Base-by-base conservation (phyloP, 164 flowering plant species). In the Piper betle region DNA sequence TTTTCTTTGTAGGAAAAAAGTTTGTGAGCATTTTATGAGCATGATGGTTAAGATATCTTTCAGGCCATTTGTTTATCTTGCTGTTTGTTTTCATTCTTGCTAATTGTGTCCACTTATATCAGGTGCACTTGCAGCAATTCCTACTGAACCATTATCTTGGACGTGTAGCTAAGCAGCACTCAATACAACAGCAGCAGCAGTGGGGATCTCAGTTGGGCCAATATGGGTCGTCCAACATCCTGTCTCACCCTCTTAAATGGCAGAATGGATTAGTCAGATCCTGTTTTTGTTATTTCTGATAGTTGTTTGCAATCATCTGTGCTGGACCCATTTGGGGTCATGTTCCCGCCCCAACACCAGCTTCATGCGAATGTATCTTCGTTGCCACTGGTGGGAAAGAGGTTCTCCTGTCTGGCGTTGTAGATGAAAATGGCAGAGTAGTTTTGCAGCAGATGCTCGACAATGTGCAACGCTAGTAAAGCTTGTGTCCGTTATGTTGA, bases 191-290 rank as follows among this genome's bases (percentile, higher is more conserved):
- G 25, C 72, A 71, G 7, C 75, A 77, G 18, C 69, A 77, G 53
- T 78, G 84, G 86, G 64, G 75, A 16, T 68, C 76, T 19, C 81
- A 79, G 7, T 37, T 80, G 59, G 70, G 74, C 62, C 82, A 75
- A 11, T 68, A 64, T 66, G 66, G 77, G 54, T 52, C 78, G 9
- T 69, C 65, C 4, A 74, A 67, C 39, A 52, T 65, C 16, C 75
- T 9, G 37, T 42, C 67, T 40, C 72, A 69, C 17, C 58, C 68
- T 16, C 67, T 74, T 9, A 73, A 52, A 66, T 75, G 80, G 86
- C 79, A 68, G 69, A 73, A 69, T 37, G 80, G 82, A 41, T 72
- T 65, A 38, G 0, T 83, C 73, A 18, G 59, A 75, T 25, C 39
- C 75, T 12, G 33, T 2, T 1, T 18, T 74, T 5, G 15, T 62